phyloP scores from a whole-genome alignment of 495 filamentous ascomycete species.

The Hypoxylon crocopeplum region DNA sequence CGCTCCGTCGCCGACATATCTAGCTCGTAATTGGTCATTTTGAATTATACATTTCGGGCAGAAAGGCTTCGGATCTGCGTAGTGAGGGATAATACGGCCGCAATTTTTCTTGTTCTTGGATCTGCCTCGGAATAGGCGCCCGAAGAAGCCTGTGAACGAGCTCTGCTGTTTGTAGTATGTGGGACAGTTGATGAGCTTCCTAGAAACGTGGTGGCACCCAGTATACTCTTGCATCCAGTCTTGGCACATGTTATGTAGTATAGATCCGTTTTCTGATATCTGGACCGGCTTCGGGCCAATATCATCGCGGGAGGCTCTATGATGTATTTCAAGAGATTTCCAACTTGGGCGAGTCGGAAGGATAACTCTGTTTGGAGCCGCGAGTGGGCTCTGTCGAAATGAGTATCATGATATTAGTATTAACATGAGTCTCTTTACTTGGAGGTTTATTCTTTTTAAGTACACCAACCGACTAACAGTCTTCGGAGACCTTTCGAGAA shows the following conservation, averaged over 20 bases:
- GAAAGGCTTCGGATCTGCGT: conserved; percentile 12
- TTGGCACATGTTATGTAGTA: conserved; percentile 32
- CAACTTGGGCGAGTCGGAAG: too few relatives aligned
- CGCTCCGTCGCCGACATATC: conserved; percentile 24
- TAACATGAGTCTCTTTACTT: background rate
- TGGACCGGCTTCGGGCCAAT: background rate
- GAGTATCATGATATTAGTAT: background rate
- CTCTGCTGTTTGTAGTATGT: conserved; percentile 31
- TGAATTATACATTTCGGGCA: conserved; percentile 27
- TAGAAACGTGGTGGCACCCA: conserved; percentile 30
- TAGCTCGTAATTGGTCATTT: conserved; percentile 4
- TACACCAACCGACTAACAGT: background rate
- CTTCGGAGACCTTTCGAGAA: conserved; percentile 21
- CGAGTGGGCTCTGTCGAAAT: background rate
- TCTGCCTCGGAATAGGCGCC: conserved; percentile 4
- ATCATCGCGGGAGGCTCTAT: too few relatives aligned
- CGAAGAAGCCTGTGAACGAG: conserved; percentile 21
- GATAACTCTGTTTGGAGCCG: too few relatives aligned
- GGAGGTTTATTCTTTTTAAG: background rate
- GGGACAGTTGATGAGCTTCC: conserved; percentile 34
- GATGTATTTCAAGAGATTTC: too few relatives aligned
- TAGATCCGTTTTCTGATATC: background rate
- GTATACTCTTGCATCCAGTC: conserved; percentile 28
- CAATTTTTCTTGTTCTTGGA: conserved; percentile 28
- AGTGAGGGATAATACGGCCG: conserved; percentile 33